Base-by-base conservation (phyloP, 352 stramenopile species). In the Thalassiosira mediterranea region DNA sequence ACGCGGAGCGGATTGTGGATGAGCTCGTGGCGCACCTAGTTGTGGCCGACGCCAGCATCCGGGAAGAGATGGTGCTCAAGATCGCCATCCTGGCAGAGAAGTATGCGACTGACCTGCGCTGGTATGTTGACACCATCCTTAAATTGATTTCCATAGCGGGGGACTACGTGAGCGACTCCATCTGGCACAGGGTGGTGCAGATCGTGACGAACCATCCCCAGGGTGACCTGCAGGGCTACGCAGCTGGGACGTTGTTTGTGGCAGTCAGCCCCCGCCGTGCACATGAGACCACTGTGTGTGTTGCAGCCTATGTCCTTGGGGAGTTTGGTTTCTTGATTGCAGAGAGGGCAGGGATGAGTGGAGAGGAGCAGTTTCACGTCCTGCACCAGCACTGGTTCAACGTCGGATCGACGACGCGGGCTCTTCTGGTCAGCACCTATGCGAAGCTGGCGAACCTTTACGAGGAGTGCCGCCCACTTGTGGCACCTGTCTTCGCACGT, bases 101-200 rank as follows among this genome's bases (percentile, higher is more conserved):
- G 54, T 99, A 98, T 88, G 95, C 96, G 4, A 96, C 92, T 21
- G 95, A 98, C 81, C 87, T 98, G 53, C 90, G 93, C 61, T 97
- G 93, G 96, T 99, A 99, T 74, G 95, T 99, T 25, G 97, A 99
- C 89, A 98, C 96, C 11, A 96, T 99, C 73, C 88, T 98, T 1
- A 96, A 98, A 76, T 90, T 99, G 17, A 97, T 99, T 72, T 96
- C 94, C 19, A 96, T 98, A 51, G 96, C 96, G 21, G 94, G 94
- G 4, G 94, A 96, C 76, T 88, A 97, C 76, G 95, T 98, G 4
- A 95, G 94, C 51, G 95, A 98, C 83, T 92, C 97, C 52, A 97
- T 98, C 34, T 99, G 97, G 97, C 95, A 98, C 81, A 94, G 96
- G 49, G 95, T 98, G n/a, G 96, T 99, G 31, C 96, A 99, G 84